Base-by-base conservation (phyloP, 1,284 basidiomycete species). In the Ganoderma multipileum region DNA sequence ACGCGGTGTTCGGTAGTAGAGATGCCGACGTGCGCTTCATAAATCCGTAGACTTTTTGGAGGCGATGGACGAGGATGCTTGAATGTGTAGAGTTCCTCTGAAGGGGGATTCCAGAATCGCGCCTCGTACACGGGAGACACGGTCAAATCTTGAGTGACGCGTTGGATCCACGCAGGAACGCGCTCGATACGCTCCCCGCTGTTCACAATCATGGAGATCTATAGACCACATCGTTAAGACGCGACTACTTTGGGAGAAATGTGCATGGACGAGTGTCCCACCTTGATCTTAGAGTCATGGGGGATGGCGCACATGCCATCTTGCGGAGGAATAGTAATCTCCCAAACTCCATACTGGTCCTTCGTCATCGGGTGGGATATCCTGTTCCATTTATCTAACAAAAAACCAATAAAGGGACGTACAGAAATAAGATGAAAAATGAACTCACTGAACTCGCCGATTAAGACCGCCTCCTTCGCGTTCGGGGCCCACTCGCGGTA, bases 401-500 rank as follows among this genome's bases (percentile, higher is more conserved):
- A 47, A 62, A 3, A 18, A 63, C 44, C 26, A 52, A 28, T 67
- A 41, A 66, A 39, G 16, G 38, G 42, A 28, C 41, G 16, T 33
- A 52, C 36, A 63, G 36, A 55, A 58, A 23, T 63, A 65, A 61
- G 66, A 52, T 47, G 60, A 71, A 60, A 61, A 61, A 70, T 61
- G 61, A 3, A 88, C 95, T 81, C 71, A 97, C 96, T 99, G 85
- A 99, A 99, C 61, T 99, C 97, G 63, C 97, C 97, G 77, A 96
- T 96, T 66, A 99, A 83, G 75, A 85, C 87, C 0, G 97, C 97
- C 75, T 92, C 90, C 59, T 79, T 83, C 16, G 92, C 97, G 75
- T 95, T 95, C 0, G 97, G 96, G 7, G 97, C 97, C 97, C 97
- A 99, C 79, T 99, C 97, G 75, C 94, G 86, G 79, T 99, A 99